Conservation (phyloP, 225 moss, liverwort and hornwort species). For the Marchantia paleacea region DNA sequence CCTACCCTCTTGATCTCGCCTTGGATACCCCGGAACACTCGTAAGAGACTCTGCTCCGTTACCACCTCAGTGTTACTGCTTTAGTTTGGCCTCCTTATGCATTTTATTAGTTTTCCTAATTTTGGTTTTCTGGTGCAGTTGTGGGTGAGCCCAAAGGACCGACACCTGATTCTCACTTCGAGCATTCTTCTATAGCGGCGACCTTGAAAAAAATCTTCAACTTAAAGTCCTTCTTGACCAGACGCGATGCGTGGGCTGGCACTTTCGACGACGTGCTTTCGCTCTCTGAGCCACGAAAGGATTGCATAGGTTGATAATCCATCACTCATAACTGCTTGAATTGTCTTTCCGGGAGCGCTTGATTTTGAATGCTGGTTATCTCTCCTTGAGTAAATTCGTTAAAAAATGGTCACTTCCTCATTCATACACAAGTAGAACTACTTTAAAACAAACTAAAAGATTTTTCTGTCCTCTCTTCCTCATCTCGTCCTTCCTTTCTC, state of each 20-base stretch:
- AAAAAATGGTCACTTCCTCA: too few relatives aligned
- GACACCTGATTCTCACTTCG: conserved; percentile 62
- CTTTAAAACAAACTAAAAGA: too few relatives aligned
- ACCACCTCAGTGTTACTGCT: neutral
- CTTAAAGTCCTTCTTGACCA: conserved; percentile 67
- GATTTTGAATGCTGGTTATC: too few relatives aligned
- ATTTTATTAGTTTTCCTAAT: neutral
- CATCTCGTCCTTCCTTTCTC: too few relatives aligned
- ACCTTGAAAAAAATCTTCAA: conserved; percentile 83
- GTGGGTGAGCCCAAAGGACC: conserved; percentile 69
- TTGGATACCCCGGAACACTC: conserved; percentile 65
- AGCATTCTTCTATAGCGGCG: conserved; percentile 84
- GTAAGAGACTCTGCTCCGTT: conserved; percentile 22
- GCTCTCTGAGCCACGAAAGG: conserved; percentile 58
- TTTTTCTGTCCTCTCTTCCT: too few relatives aligned
- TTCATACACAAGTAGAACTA: too few relatives aligned
- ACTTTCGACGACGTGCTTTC: conserved; percentile 64
- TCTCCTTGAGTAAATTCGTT: too few relatives aligned
- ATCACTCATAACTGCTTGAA: too few relatives aligned
- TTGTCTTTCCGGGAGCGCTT: too few relatives aligned
- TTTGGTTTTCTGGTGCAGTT: conserved; percentile 41
- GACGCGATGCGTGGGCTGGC: conserved; percentile 83
- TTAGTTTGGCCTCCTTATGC: neutral
- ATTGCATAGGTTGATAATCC: conserved; percentile 62
- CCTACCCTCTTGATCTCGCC: conserved; percentile 81